Percentiles rank a stretch among this genome's conserved stretches.
phyloP scores from a whole-genome alignment of 495 filamentous ascomycete species.

The Astrothelium subdiscretum region DNA sequence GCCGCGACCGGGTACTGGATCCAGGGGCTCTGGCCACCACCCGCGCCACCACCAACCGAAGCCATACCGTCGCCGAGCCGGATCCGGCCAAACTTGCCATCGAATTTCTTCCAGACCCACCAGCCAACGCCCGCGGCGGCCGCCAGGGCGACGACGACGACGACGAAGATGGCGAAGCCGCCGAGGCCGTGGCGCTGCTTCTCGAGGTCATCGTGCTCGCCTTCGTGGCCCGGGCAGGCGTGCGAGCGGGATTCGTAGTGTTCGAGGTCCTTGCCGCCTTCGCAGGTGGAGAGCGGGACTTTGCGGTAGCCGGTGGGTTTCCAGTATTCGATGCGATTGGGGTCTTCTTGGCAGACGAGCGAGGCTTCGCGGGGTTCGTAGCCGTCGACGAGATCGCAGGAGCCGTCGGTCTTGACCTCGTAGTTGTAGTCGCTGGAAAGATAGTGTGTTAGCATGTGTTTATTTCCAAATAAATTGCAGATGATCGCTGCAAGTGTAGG shows the following conservation, averaged over 20 bases:
- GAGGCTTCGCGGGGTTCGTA: conserved; percentile 53
- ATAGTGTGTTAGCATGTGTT: conserved; percentile 3
- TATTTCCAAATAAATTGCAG: conserved; percentile 11
- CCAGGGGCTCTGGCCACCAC: conserved; percentile 54
- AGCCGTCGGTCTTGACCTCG: conserved; percentile 59
- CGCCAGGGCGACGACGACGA: conserved; percentile 59
- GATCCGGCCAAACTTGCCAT: conserved; percentile 82
- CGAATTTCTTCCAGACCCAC: conserved; percentile 77
- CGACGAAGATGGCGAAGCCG: conserved; percentile 74
- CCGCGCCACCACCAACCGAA: conserved; percentile 21
- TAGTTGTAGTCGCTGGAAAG: conserved; percentile 79
- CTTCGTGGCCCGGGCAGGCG: conserved; percentile 64
- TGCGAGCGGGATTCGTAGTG: conserved; percentile 38
- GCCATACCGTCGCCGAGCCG: conserved; percentile 53
- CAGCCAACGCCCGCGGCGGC: conserved; percentile 64
- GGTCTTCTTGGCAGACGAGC: conserved; percentile 53
- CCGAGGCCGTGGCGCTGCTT: conserved; percentile 59
- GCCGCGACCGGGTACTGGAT: conserved; percentile 69
- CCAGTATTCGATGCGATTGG: conserved; percentile 58
- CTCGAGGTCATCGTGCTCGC: conserved; percentile 50
- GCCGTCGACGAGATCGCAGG: conserved; percentile 63
- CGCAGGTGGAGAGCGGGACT: conserved; percentile 77
- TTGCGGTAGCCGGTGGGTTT: conserved; percentile 81
- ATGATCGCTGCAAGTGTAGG: background rate
- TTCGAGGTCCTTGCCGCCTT: conserved; percentile 61